Percentiles rank a stretch among this genome's conserved stretches.
Conservation (phyloP, 176 grass and related monocot genomes). For the Zoysia japonica region DNA sequence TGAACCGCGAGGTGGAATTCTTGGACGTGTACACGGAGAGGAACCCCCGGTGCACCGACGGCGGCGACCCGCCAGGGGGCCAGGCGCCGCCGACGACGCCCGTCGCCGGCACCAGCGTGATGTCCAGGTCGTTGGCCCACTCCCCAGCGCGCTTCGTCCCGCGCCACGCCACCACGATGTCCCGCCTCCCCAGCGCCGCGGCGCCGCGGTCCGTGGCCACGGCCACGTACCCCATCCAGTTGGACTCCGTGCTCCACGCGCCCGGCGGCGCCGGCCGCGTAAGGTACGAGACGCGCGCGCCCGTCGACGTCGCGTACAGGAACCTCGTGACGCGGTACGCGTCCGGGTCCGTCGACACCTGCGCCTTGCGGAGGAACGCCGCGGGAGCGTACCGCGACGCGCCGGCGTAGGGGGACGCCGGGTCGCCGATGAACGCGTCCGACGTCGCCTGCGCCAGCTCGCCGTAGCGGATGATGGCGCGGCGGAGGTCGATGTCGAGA, state of each 20-base stretch:
- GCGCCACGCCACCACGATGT: slow-evolving; percentile 80
- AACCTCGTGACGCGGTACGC: slow-evolving; percentile 62
- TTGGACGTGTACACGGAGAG: slow-evolving; percentile 76
- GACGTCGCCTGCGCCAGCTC: slow-evolving; percentile 67
- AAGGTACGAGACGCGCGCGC: slow-evolving; percentile 38
- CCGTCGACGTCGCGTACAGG: slow-evolving; percentile 77
- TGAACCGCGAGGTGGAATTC: slow-evolving; percentile 61
- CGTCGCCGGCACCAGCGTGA: slow-evolving; percentile 57
- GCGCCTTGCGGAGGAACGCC: slow-evolving; percentile 47
- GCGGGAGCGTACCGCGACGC: slow-evolving; percentile 47
- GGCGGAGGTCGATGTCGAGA: slow-evolving; percentile 60
- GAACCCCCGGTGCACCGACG: slow-evolving; percentile 70
- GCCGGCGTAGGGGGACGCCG: slow-evolving; percentile 54
- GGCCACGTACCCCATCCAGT: slow-evolving; percentile 87
- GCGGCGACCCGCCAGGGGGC: slow-evolving; percentile 17
- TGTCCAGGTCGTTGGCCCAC: slow-evolving; percentile 72
- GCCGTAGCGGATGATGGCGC: slow-evolving; percentile 62
- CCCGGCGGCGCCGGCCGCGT: slow-evolving; percentile 28
- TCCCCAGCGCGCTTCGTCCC: slow-evolving; percentile 63
- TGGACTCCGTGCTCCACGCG: slow-evolving; percentile 61
- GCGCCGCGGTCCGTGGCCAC: slow-evolving; percentile 69
- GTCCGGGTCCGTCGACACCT: slow-evolving; percentile 35
- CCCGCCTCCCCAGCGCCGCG: slow-evolving; percentile 62
- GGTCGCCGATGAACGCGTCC: slow-evolving; percentile 67
- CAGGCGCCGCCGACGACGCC: slow-evolving; percentile 39